Conservation (phyloP, 495 filamentous ascomycete genomes). For the Umbilicaria muhlenbergii region DNA sequence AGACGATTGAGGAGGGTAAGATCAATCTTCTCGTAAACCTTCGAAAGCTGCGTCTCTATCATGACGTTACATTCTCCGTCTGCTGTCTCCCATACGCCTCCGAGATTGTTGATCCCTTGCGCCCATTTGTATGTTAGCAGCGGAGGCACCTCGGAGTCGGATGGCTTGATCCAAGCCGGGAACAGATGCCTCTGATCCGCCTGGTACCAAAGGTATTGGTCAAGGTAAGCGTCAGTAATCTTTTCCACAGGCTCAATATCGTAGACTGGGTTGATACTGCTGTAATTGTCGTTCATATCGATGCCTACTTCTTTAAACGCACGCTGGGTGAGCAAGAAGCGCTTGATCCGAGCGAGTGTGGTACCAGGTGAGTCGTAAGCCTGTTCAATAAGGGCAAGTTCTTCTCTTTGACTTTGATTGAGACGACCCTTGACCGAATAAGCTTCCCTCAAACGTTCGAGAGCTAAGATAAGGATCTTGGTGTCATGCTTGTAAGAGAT, state of each 20-base stretch:
- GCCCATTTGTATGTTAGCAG: conserved; percentile 97
- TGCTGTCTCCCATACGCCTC: conserved; percentile 87
- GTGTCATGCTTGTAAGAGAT: conserved; percentile 99
- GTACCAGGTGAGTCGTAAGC: conserved; percentile 97
- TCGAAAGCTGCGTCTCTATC: conserved; percentile 95
- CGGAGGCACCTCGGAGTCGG: conserved; percentile 97
- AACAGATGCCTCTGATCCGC: conserved; percentile 97
- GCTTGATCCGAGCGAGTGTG: conserved; percentile 91
- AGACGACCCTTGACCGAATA: conserved; percentile 96
- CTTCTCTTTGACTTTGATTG: conserved; percentile 96
- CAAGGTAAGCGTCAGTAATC: conserved; percentile 97
- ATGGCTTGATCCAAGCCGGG: conserved; percentile 98
- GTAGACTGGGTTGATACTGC: conserved; percentile 95
- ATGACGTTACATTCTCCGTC: conserved; percentile 98
- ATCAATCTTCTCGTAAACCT: conserved; percentile 99
- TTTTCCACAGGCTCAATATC: conserved; percentile 99
- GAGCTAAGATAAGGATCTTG: conserved; percentile 92
- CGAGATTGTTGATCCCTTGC: conserved; percentile 98
- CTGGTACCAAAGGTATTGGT: conserved; percentile 99
- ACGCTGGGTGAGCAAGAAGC: conserved; percentile 89
- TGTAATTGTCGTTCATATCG: conserved; percentile 99
- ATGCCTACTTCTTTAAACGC: conserved; percentile 99
- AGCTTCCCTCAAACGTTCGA: conserved; percentile 86
- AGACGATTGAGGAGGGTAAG: conserved; percentile 88
- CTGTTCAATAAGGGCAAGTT: conserved; percentile 94